Evolutionary conservation across 1,139 yeast species (phyloP).

Genomic region (Geotrichum reessii): DNA sequence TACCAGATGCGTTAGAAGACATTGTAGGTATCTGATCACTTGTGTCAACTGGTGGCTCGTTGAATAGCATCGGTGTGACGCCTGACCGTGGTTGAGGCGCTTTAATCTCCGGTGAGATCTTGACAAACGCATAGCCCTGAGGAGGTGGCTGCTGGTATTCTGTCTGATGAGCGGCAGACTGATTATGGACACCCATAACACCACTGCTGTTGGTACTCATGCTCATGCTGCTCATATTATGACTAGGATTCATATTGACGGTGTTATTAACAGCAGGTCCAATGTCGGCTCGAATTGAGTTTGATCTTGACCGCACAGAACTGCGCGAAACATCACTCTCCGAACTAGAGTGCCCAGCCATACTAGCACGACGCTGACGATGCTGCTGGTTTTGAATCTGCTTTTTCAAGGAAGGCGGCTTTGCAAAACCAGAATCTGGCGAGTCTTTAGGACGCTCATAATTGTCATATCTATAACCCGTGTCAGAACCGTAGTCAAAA

Average conservation of each 20-base stretch:
- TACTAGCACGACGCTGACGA: background rate
- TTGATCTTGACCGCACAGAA: background rate
- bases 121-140: background rate
- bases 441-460: constrained; percentile 13
- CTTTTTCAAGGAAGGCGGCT: constrained; percentile 5
- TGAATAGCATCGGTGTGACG: constrained; percentile 8
- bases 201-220: background rate
- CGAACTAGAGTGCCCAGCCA: constrained; percentile 5
- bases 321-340: constrained; percentile 10
- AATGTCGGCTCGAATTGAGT: background rate
- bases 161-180: background rate
- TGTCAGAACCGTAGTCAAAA: constrained; percentile 5
- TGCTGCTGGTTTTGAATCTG: background rate
- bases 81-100: constrained; percentile 16
- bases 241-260: background rate
- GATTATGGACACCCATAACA: background rate
- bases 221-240: background rate
- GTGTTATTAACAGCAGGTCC: background rate
- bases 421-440: constrained; percentile 17
- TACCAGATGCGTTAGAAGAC: background rate
- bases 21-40: background rate
- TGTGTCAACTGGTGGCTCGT: constrained; percentile 9
- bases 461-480: constrained; percentile 11
- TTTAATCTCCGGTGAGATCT: constrained; percentile 6
- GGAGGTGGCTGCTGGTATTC: background rate